Conservation (phyloP, 1,284 basidiomycete species). For the Inonotus hispidus region DNA sequence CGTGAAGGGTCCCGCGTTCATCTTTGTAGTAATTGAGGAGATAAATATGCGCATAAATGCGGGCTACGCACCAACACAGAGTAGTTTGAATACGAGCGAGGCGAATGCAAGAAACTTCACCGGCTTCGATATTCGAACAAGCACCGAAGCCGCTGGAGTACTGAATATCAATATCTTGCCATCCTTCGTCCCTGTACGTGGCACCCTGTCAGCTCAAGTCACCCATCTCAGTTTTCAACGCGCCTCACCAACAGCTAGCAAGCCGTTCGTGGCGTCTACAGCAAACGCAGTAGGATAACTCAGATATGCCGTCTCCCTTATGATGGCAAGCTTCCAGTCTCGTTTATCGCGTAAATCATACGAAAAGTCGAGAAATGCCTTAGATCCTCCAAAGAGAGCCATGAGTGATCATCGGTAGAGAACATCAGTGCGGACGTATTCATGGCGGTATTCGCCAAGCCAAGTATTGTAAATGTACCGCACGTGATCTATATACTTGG, state of each 20-base stretch:
- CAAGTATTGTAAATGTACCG: background rate
- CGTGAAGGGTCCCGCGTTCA: constrained; percentile 55
- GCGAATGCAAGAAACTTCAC: constrained; percentile 65
- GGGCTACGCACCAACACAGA: constrained; percentile 55
- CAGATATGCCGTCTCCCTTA: constrained; percentile 46
- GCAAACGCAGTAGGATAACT: constrained; percentile 58
- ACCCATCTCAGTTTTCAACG: background rate
- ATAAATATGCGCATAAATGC: background rate
- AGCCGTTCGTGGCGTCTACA: constrained; percentile 65
- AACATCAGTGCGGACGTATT: background rate
- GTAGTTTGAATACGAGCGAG: constrained; percentile 47
- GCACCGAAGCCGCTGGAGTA: constrained; percentile 53
- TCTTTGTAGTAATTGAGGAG: constrained; percentile 37
- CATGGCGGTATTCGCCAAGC: background rate
- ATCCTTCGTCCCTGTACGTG: constrained; percentile 44
- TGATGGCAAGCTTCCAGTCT: constrained; percentile 50
- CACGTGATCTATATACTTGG: background rate
- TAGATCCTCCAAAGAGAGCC: constrained; percentile 8
- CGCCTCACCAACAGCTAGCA: constrained; percentile 63
- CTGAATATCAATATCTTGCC: constrained; percentile 65
- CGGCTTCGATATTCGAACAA: constrained; percentile 46
- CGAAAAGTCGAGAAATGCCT: constrained; percentile 42
- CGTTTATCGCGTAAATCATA: constrained; percentile 45
- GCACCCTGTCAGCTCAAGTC: background rate
- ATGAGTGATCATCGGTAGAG: background rate